Base-by-base conservation (phyloP, 139 green algal genomes). In the Picochlorum sp. region DNA sequence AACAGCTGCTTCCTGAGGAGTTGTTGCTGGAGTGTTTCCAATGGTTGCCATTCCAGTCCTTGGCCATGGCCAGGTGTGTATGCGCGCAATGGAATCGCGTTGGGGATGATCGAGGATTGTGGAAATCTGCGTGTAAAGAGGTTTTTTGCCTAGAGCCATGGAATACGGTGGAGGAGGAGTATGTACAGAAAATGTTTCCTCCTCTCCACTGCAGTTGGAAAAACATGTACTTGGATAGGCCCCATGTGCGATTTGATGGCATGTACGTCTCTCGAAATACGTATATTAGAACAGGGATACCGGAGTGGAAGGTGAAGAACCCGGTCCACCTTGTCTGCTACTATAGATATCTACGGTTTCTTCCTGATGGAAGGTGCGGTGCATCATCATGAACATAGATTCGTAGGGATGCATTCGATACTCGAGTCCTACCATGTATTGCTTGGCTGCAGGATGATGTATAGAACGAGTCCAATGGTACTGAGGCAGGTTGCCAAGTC, bases 251-350 rank as follows among this genome's bases (percentile, higher is more conserved):
- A 7, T 88, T 84, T 67, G 87, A 94, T 57, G 86, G 86, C 2
- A 13, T 93, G 14, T 92, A 90, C 50, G 70, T 86, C 3, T 69
- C 68, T 13, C 69, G 86, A 56, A 96, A 95, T 81, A 94, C 88
- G 2, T 95, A 95, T 70, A 76, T 95, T 16, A 57, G 76, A 0
- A 80, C 73, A 38, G 86, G 73, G 34, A 38, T 82, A 6, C 51
- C 67, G 47, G 78, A 87, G 45, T 87, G 81, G 81, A 63, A 60
- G 3, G 59, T 73, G 9, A 74, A 74, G 24, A 81, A 84, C 18
- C 57, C 83, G 16, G 75, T 85, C 21, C 77, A 92, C 62, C 54
- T 92, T 16, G 86, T 88, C 49, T 44, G 60, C 28, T 86, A 86
- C 59, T 89, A 73, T 38, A 60, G 81, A 5, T 89, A 88, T 72